Evolutionary conservation across 345 rosid genomes (phyloP).

Genomic region (Trapa bicornis): DNA sequence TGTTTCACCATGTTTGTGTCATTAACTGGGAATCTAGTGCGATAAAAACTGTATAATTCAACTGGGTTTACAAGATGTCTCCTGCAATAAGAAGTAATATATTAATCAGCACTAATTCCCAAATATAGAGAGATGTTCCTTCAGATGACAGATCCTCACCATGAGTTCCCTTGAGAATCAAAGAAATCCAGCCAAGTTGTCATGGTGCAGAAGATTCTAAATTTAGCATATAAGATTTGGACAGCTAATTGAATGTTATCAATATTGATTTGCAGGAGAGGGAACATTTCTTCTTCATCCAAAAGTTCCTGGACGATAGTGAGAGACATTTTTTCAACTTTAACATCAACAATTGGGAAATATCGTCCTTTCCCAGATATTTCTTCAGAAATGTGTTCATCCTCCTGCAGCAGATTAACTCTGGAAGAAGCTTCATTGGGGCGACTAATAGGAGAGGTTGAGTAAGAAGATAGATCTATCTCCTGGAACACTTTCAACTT

Average conservation of each 20-base stretch:
- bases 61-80: conserved; percentile 57
- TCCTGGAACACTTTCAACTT: conserved; percentile 66
- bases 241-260: conserved; percentile 31
- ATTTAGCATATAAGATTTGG: conserved; percentile 52
- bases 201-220: conserved; percentile 48
- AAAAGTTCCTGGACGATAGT: conserved; percentile 71
- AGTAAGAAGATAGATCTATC: conserved; percentile 17
- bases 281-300: conserved; percentile 51
- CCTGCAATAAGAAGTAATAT: conserved; percentile 34
- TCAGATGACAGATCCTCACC: conserved; percentile 35
- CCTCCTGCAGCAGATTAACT: conserved; percentile 13
- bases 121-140: conserved; percentile 4
- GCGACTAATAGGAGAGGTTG: conserved; percentile 11
- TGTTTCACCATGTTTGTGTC: conserved; percentile 18
- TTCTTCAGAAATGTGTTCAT: conserved; percentile 19
- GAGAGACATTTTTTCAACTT: conserved; percentile 39
- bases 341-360: conserved; percentile 43
- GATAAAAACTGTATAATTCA: conserved; percentile 54
- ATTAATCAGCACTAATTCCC: neutral
- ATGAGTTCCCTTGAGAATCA: conserved; percentile 57
- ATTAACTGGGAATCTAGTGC: conserved; percentile 34
- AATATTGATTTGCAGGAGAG: conserved; percentile 54
- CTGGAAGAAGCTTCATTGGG: conserved; percentile 21
- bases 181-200: conserved; percentile 38
- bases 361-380: conserved; percentile 26